Base-by-base conservation (phyloP, 2,329 filamentous ascomycete genomes). In the Aspergillus sp. region DNA sequence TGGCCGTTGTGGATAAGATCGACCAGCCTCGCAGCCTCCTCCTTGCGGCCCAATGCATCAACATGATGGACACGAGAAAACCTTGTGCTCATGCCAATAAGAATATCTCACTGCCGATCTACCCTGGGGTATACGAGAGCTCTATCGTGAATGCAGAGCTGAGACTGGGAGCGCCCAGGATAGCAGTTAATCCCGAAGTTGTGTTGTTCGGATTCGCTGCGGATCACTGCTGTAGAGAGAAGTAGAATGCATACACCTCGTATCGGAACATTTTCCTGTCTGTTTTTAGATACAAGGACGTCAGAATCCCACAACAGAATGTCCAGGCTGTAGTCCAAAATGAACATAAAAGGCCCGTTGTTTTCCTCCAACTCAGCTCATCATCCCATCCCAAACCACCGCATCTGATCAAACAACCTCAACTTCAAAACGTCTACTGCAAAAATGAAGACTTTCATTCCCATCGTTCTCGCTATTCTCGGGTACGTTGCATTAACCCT, bases 391-490 rank as follows among this genome's bases (percentile, higher is more conserved):
- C n/a, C 12, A 36, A 36, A 36, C 26, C 26, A 30, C 26, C 11
- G 26, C 13, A 36, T 36, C 34, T 36, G 12, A 36, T 36, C 34
- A 13, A 36, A 36, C 18, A 39, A 41, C 5, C 6, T 11, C 7
- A 38, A 4, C 12, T 4, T 11, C 26, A 49, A 22, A n/a, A 22
- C 13, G 18, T 20, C 34, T 6, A 20, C 48, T 11, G 8, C 9
- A 51, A 44, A 34, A 20, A 52, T 52, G 52, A 54, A 54, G 52
- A 18, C 42, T 2, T 45, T 54, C 32, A n/a, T 48, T 18, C 30
- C 42, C 24, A 15, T 54, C 22, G 30, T 42, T 22, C 44, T 54
- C 22, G 45, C 52, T 30, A 22, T 54, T 4, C 5, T 48, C 22
- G 34, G 52, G 52, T 54, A 48, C 24, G 43, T 54, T 22, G 13